Percentiles rank a stretch among this genome's conserved stretches.
Evolutionary conservation across 345 rosid genomes (phyloP).

Genomic region (Syzygium oleosum): DNA sequence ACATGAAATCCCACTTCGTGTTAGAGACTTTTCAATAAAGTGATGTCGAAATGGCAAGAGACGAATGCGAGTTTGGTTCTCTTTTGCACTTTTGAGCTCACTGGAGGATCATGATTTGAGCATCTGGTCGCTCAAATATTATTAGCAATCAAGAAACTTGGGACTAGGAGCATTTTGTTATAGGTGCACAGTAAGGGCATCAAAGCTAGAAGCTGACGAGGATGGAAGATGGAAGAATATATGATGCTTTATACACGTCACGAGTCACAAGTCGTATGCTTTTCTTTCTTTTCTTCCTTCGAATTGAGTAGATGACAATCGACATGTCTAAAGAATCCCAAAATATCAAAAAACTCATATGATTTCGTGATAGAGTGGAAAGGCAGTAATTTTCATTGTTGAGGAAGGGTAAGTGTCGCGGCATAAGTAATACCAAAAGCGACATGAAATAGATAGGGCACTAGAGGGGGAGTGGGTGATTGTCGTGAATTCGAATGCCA

Average conservation of each 20-base stretch:
- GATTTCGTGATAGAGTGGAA: neutral
- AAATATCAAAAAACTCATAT: neutral
- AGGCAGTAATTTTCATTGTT: neutral
- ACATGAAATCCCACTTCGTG: neutral
- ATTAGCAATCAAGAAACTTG: neutral
- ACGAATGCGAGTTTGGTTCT: neutral
- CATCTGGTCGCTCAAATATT: neutral
- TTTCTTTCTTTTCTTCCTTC: neutral
- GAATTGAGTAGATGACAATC: neutral
- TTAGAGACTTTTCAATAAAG: neutral
- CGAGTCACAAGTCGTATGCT: neutral
- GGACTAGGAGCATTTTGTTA: neutral
- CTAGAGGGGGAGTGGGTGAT: neutral
- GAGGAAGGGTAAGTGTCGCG: neutral
- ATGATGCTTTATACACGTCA: neutral
- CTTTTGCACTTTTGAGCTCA: neutral
- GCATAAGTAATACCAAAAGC: neutral
- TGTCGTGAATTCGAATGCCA: neutral
- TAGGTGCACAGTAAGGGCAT: neutral
- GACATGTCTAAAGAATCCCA: neutral
- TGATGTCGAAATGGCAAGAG: neutral
- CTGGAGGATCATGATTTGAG: neutral
- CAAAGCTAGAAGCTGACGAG: neutral
- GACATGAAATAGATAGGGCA: neutral
- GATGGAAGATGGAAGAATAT: neutral